Conservation (phyloP, 192 early-diverging fungal species). For the Umbelopsis ramanniana region DNA sequence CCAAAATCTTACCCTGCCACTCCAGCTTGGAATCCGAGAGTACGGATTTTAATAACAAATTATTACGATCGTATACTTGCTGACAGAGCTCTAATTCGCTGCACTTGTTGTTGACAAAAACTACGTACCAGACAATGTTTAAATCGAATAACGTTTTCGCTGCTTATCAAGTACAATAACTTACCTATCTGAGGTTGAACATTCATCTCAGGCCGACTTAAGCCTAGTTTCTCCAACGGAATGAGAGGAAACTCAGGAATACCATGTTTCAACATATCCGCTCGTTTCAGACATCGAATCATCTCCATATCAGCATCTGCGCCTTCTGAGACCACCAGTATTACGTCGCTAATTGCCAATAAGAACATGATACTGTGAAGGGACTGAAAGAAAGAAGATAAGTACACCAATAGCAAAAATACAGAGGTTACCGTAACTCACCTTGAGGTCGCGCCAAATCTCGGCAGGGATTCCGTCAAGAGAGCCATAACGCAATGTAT, state of each 20-base stretch:
- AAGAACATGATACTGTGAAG: slow-evolving; percentile 60
- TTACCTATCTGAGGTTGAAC: slow-evolving; percentile 47
- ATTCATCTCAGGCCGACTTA: slow-evolving; percentile 25
- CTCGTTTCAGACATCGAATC: slow-evolving; percentile 32
- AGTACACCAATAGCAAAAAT: background rate
- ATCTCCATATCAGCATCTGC: slow-evolving; percentile 38
- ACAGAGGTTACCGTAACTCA: background rate
- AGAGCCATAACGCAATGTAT: slow-evolving; percentile 40
- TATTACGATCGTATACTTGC: slow-evolving; percentile 20
- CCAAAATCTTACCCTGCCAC: slow-evolving; percentile 29
- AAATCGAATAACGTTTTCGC: background rate
- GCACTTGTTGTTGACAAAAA: slow-evolving; percentile 47
- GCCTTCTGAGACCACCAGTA: slow-evolving; percentile 59
- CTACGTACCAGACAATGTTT: slow-evolving; percentile 7
- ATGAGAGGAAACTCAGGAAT: slow-evolving; percentile 40
- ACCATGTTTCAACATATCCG: slow-evolving; percentile 39
- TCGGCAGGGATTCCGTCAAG: slow-evolving; percentile 45
- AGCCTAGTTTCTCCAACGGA: slow-evolving; percentile 2
- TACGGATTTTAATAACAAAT: slow-evolving; percentile 13
- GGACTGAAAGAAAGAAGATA: slow-evolving; percentile 31
- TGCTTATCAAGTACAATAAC: background rate
- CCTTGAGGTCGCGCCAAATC: slow-evolving; percentile 48
- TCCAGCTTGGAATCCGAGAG: slow-evolving; percentile 42
- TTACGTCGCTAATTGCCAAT: slow-evolving; percentile 66
- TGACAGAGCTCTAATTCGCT: slow-evolving; percentile 30